These are phyloP conservation scores for Leishmania tarentolae DNA, from an alignment of 208 protist genomes.

Conservation along the genomic window DNA sequence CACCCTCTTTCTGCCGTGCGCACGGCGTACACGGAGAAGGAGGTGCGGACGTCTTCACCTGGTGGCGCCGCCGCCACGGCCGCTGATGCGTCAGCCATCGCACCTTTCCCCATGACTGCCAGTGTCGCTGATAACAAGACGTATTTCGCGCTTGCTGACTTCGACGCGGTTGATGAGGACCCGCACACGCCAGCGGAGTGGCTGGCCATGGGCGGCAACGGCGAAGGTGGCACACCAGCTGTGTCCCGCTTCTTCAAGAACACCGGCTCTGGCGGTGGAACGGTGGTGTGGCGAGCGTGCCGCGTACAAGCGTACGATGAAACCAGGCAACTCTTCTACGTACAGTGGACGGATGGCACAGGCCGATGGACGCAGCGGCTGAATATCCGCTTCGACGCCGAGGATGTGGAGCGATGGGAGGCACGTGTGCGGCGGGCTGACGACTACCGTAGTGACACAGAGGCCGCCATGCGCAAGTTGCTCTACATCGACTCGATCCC, in stretches of 20 bases:
- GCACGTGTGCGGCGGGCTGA: slow-evolving; percentile 74
- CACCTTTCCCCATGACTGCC: not conserved
- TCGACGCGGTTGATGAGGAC: slow-evolving; percentile 82
- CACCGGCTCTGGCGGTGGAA: slow-evolving; percentile 16
- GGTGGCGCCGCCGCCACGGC: not conserved
- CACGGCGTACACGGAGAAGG: slow-evolving; percentile 65
- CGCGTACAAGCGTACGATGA: slow-evolving; percentile 74
- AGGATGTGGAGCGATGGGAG: slow-evolving; percentile 75
- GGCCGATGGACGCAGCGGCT: slow-evolving; percentile 87
- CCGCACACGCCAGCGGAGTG: slow-evolving; percentile 73
- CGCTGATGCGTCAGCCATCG: not conserved
- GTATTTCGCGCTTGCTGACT: slow-evolving; percentile 89
- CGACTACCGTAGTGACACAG: slow-evolving; percentile 68
- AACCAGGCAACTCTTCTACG: slow-evolving; percentile 59
- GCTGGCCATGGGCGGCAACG: slow-evolving; percentile 62
- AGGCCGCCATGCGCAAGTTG: slow-evolving; percentile 70
- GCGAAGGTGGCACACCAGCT: slow-evolving; percentile 69
- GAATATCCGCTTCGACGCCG: slow-evolving; percentile 91
- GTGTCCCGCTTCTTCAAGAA: slow-evolving; percentile 80
- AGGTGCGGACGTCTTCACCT: slow-evolving; percentile 35
- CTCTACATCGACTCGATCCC: slow-evolving; percentile 82
- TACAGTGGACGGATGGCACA: slow-evolving; percentile 75
- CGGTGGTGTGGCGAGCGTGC: slow-evolving; percentile 70
- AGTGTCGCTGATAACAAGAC: slow-evolving; percentile 27
- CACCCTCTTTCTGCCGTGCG: slow-evolving; percentile 67